phyloP scores from a whole-genome alignment of 306 rosid species.

The Luffa aegyptiaca region DNA sequence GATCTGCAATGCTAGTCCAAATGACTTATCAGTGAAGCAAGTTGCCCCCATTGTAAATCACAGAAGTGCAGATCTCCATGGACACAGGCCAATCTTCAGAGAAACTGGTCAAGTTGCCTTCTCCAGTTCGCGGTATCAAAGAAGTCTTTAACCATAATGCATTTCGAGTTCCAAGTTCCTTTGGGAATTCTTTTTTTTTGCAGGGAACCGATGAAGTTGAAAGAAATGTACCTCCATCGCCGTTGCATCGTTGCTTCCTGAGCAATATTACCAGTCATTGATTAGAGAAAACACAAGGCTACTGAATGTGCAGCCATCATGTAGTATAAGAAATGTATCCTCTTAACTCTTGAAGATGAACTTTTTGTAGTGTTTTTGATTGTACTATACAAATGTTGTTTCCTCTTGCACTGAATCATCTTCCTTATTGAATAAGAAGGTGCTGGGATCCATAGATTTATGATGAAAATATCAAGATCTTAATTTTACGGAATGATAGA shows the following conservation, averaged over 20 bases:
- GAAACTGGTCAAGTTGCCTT: slow-evolving; percentile 33
- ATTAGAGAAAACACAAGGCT: background rate
- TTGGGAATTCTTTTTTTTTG: background rate
- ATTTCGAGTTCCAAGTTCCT: background rate
- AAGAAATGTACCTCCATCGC: background rate
- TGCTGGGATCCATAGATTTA: background rate
- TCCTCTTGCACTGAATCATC: background rate
- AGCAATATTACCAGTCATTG: background rate
- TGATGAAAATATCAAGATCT: background rate
- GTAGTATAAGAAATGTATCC: background rate
- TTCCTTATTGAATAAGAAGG: background rate
- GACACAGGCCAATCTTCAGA: slow-evolving; percentile 32
- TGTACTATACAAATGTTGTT: background rate
- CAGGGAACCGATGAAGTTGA: background rate
- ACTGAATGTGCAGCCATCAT: background rate
- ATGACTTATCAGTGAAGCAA: slow-evolving; percentile 34
- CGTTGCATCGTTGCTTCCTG: background rate
- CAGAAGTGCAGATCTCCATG: slow-evolving; percentile 59
- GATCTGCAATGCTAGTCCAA: slow-evolving; percentile 23
- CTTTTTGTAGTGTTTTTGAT: background rate
- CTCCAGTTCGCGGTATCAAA: slow-evolving; percentile 45
- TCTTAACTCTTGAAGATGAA: background rate
- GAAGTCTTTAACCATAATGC: slow-evolving; percentile 32
- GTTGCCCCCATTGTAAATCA: slow-evolving; percentile 29
- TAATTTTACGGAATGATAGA: no score